phyloP scores from a whole-genome alignment of 2,329 filamentous ascomycete genomes.

The Ophiocordyceps camponoti-floridani region DNA sequence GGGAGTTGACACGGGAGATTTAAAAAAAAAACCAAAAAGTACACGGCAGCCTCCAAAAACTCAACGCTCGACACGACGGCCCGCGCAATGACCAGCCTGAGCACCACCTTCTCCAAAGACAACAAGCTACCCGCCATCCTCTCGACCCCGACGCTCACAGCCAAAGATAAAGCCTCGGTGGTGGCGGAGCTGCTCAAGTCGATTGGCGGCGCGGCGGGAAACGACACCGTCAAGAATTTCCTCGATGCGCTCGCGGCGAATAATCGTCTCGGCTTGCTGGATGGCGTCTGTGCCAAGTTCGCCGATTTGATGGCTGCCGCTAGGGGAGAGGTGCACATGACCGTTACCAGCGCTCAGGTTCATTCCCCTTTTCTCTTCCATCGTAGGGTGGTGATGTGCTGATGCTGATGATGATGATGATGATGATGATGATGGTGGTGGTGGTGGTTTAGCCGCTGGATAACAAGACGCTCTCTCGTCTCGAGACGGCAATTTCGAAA shows the following conservation, averaged over 20 bases:
- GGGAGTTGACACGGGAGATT: too few relatives aligned
- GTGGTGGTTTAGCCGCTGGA: slow-evolving; percentile 50
- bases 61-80: slow-evolving; percentile 71
- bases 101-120: slow-evolving; percentile 61
- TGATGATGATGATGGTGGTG: too few relatives aligned
- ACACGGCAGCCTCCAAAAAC: slow-evolving; percentile 86
- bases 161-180: slow-evolving; percentile 69
- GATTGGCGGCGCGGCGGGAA: slow-evolving; percentile 40
- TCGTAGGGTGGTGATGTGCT: background rate
- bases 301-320: slow-evolving; percentile 70
- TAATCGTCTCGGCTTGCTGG: slow-evolving; percentile 76
- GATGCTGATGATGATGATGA: too few relatives aligned
- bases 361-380: background rate
- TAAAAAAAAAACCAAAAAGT: slow-evolving; percentile 32
- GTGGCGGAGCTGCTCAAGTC: slow-evolving; percentile 77
- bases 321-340: slow-evolving; percentile 84
- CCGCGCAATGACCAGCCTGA: slow-evolving; percentile 57
- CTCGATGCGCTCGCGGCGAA: slow-evolving; percentile 80
- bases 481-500: slow-evolving; percentile 80
- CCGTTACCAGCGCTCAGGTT: slow-evolving; percentile 77
- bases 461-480: slow-evolving; percentile 63
- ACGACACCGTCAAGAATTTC: slow-evolving; percentile 73
- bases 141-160: slow-evolving; percentile 58
- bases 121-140: slow-evolving; percentile 64
- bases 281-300: slow-evolving; percentile 78